phyloP scores from a whole-genome alignment of 129 eudicot genomes.

The Artemisia annua region DNA sequence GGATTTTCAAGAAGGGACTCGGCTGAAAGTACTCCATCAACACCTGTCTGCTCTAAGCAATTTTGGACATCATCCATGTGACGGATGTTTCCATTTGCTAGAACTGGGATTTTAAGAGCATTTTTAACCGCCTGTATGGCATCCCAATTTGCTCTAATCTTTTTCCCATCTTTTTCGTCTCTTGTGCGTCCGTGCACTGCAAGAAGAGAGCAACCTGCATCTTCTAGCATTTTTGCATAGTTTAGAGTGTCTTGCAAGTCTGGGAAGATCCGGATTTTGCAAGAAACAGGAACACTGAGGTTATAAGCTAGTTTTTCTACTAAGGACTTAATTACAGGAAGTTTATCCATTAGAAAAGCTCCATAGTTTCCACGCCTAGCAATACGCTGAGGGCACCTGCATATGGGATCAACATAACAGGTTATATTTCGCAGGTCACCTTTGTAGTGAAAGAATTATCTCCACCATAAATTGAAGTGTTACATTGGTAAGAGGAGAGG shows the following conservation, averaged over 20 bases:
- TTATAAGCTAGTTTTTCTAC: conserved; percentile 76
- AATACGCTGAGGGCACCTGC: conserved; percentile 95
- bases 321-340: conserved; percentile 74
- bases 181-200: conserved; percentile 96
- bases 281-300: conserved; percentile 79
- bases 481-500: background rate
- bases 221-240: conserved; percentile 94
- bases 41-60: conserved; percentile 73
- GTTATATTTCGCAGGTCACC: background rate
- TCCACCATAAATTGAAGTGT: background rate
- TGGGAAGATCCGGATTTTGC: conserved; percentile 92
- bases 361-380: conserved; percentile 90
- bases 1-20: conserved; percentile 95
- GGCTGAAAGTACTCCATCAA: conserved; percentile 87
- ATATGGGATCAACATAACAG: background rate
- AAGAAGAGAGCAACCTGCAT: conserved; percentile 89
- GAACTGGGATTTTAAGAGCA: conserved; percentile 74
- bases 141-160: conserved; percentile 76
- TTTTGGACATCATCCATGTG: conserved; percentile 68
- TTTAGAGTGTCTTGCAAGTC: conserved; percentile 68
- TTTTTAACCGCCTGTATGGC: conserved; percentile 66
- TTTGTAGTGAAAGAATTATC: background rate
- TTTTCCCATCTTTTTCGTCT: conserved; percentile 82
- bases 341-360: conserved; percentile 93
- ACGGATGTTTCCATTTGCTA: conserved; percentile 85